phyloP scores from a whole-genome alignment of 2,329 filamentous ascomycete genomes.

The Metarhizium sp. region DNA sequence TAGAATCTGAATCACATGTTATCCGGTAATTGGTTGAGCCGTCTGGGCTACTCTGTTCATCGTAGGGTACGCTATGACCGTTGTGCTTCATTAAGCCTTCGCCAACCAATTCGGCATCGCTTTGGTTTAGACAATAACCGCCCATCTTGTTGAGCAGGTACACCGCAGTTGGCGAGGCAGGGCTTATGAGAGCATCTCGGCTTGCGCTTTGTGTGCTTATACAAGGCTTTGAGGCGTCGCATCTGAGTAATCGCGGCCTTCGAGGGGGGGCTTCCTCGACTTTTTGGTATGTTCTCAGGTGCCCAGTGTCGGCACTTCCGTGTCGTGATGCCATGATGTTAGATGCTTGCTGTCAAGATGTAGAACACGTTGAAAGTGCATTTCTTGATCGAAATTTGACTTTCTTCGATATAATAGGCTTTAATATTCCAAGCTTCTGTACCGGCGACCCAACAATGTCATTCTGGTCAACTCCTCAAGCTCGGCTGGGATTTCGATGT shows the following conservation, averaged over 20 bases:
- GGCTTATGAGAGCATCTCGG: background rate
- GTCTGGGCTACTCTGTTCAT: background rate
- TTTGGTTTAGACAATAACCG: background rate
- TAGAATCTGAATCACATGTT: background rate
- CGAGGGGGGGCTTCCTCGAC: background rate
- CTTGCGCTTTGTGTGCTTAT: background rate
- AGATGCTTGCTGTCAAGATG: background rate
- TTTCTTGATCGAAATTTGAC: background rate
- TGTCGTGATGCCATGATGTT: background rate
- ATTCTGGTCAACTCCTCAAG: background rate
- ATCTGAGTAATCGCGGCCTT: background rate
- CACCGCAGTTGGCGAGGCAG: background rate
- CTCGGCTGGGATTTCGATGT: background rate
- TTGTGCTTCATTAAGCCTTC: background rate
- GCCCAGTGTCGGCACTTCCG: background rate
- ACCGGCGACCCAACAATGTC: background rate
- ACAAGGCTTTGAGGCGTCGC: background rate
- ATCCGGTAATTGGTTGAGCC: background rate
- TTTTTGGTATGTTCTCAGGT: background rate
- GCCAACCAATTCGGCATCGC: background rate
- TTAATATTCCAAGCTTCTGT: background rate
- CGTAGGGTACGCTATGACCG: background rate
- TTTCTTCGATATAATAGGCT: background rate
- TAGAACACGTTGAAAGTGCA: background rate
- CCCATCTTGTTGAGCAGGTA: background rate